phyloP scores from a whole-genome alignment of 805 yeast species.

The Zygotorulaspora florentina region DNA sequence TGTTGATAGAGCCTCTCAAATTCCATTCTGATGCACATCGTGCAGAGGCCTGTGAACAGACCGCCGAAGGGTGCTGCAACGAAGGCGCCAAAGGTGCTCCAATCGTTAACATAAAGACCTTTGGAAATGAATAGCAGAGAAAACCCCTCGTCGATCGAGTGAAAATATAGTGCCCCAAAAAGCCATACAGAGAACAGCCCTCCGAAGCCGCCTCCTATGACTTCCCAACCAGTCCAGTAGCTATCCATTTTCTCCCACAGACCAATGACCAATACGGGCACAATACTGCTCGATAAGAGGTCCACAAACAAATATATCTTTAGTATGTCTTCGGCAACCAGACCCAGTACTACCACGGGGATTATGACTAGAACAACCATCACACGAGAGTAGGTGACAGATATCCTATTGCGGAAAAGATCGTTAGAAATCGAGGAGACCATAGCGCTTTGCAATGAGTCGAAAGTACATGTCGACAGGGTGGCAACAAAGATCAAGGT shows the following conservation, averaged over 20 bases:
- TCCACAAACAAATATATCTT: constrained; percentile 90
- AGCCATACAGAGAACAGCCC: constrained; percentile 76
- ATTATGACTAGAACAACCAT: constrained; percentile 72
- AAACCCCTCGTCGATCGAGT: constrained; percentile 71
- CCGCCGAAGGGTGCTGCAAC: constrained; percentile 87
- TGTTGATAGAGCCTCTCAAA: constrained; percentile 19
- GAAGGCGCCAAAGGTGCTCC: constrained; percentile 95
- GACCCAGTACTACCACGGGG: constrained; percentile 85
- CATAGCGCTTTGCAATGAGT: constrained; percentile 82
- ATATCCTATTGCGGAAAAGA: constrained; percentile 74
- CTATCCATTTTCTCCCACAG: constrained; percentile 57
- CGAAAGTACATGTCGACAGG: constrained; percentile 84
- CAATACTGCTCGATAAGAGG: constrained; percentile 77
- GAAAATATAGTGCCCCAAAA: constrained; percentile 79
- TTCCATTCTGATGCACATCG: constrained; percentile 47
- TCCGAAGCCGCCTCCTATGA: constrained; percentile 78
- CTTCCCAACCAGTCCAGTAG: constrained; percentile 72
- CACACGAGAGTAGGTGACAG: constrained; percentile 59
- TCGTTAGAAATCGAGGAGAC: constrained; percentile 88
- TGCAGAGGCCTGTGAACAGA: constrained; percentile 50
- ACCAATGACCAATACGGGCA: constrained; percentile 81
- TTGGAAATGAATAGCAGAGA: constrained; percentile 66
- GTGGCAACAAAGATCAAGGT: constrained; percentile 68
- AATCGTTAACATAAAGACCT: constrained; percentile 77
- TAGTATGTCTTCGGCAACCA: constrained; percentile 75